Evolutionary conservation across 2,329 filamentous ascomycete species (phyloP), one percentile per base, ranked within the genome.

Genomic region (Xylariaceae sp.): DNA sequence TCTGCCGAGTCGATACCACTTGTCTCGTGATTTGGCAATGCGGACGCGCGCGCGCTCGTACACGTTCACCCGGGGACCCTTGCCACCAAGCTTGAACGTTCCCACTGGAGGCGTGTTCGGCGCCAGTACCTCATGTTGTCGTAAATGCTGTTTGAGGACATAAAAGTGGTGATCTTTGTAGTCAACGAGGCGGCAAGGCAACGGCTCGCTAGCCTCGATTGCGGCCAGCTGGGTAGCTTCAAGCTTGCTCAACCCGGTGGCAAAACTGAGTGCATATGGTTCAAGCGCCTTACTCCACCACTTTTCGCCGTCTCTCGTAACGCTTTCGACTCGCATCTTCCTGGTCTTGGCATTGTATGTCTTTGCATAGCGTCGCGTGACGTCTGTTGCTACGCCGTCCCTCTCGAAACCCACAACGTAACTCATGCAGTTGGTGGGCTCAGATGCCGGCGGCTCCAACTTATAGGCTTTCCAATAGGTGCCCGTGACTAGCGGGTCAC

Each of bases 291-390:
- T 75, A 2, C 71, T 71, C 77, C 80, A 83, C 82, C 82, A 85
- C 51, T 65, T 65, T 7, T 73, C 73, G 0, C 74, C 79, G 7
- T 73, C 64, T 62, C 78, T 71, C 74, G 76, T 44, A 68, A 76
- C 69, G 34, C 67, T 70, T 47, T 97, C 94, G 1, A 99, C 80
- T n/a, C 94, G 84, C 55, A 81, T 72, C 60, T 85, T 90, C 27
- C 89, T 81, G 1, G 91, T 96, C 71, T 97, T 97, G 27, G 91
- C 88, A 63, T 91, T 94, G 72, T 87, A 97, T 0, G 87, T 86
- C 70, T 94, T 95, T 1, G 85, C 80, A 67, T 99, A 99, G 12
- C 94, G 83, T 53, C 84, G 80, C 0, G 94, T 99, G 0, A 99
- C 89, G 65, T 99, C 94, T 65, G 81, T 84, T 0, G 84, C 90